Evolutionary conservation across 495 filamentous ascomycete species (phyloP).

Genomic region (Daldinia caldariorum): DNA sequence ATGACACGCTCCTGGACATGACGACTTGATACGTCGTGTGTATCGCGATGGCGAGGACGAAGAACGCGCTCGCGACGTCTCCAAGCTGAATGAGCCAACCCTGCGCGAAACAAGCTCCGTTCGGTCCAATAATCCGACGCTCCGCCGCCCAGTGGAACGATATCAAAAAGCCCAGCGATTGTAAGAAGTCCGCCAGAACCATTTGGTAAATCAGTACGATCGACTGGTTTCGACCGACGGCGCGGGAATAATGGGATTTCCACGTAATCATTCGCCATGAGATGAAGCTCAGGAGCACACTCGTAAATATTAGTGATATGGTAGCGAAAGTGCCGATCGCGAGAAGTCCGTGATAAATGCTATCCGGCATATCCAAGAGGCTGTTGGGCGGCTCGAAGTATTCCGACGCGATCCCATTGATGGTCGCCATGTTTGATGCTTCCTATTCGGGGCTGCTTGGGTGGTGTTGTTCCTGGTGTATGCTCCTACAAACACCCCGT

Average conservation of each 20-base stretch:
- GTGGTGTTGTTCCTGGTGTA: background rate
- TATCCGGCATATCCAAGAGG: slow-evolving; percentile 21
- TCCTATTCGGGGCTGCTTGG: background rate
- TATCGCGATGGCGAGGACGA: slow-evolving; percentile 67
- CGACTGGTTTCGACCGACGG: slow-evolving; percentile 67
- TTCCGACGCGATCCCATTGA: slow-evolving; percentile 21
- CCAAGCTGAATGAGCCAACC: slow-evolving; percentile 71
- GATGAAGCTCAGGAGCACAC: slow-evolving; percentile 57
- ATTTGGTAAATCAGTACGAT: slow-evolving; percentile 74
- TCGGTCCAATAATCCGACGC: slow-evolving; percentile 60
- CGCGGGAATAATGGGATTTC: slow-evolving; percentile 56
- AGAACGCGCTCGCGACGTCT: slow-evolving; percentile 68
- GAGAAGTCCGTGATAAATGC: slow-evolving; percentile 47
- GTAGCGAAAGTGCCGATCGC: slow-evolving; percentile 59
- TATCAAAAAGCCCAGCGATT: slow-evolving; percentile 67
- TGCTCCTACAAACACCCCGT: slow-evolving; percentile 1
- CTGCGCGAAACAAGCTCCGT: slow-evolving; percentile 66
- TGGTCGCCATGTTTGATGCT: slow-evolving; percentile 20
- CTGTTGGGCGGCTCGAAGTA: slow-evolving; percentile 35
- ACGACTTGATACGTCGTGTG: slow-evolving; percentile 68
- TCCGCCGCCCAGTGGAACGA: slow-evolving; percentile 65
- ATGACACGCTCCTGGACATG: slow-evolving; percentile 57
- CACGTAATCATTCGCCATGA: slow-evolving; percentile 64
- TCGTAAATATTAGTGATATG: slow-evolving; percentile 58
- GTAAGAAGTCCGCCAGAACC: slow-evolving; percentile 69